These are phyloP conservation scores for Magnaporthiopsis incrustans DNA, from an alignment of 2,329 filamentous ascomycete genomes.

Conservation along the genomic window DNA sequence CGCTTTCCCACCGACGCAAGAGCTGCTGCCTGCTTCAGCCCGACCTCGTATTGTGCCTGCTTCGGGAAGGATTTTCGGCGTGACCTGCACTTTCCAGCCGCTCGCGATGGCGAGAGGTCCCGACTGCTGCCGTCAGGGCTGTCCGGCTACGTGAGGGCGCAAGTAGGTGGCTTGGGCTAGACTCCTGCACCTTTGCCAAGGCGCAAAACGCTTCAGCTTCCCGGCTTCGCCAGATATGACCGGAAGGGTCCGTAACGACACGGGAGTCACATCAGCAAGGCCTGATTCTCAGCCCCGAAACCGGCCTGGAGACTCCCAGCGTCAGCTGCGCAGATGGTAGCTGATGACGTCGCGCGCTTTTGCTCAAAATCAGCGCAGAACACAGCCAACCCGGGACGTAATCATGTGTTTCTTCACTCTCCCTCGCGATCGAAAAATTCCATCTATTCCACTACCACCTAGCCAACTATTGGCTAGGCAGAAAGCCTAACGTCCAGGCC, in stretches of 20 bases:
- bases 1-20: too few relatives aligned
- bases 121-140: too few relatives aligned
- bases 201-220: background rate
- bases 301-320: background rate
- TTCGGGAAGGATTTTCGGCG: background rate
- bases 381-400: background rate
- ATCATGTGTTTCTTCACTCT: background rate
- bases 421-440: too few relatives aligned
- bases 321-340: background rate
- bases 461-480: too few relatives aligned
- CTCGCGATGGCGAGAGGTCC: background rate
- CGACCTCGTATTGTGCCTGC: background rate
- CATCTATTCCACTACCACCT: too few relatives aligned
- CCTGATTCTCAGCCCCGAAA: background rate
- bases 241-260: background rate
- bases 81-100: background rate
- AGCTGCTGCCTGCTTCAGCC: background rate
- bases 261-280: background rate
- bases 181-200: background rate
- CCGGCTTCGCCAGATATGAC: background rate
- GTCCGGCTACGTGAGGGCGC: too few relatives aligned
- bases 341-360: background rate
- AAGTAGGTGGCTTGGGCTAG: background rate
- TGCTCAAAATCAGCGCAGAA: background rate
- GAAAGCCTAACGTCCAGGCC: too few relatives aligned